Conservation (phyloP, 225 moss, liverwort and hornwort species). For the Marchantia polymorpha region DNA sequence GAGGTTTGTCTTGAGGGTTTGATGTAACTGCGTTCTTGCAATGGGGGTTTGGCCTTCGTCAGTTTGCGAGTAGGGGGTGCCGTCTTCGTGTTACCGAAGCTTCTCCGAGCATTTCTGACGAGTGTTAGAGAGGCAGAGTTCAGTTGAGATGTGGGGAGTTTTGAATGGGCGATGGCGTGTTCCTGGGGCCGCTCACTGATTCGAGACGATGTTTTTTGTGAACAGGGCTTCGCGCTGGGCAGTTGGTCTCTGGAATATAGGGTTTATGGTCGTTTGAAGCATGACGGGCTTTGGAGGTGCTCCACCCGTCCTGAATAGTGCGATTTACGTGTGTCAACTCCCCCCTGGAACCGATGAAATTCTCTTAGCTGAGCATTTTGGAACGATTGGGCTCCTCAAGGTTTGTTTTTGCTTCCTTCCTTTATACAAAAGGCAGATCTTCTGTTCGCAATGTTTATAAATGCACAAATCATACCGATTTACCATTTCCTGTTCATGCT, state of each 20-base stretch:
- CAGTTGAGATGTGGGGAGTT: background rate
- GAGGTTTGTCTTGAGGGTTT: background rate
- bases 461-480: too few relatives aligned
- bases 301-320: constrained; percentile 45
- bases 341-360: constrained; percentile 61
- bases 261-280: constrained; percentile 50
- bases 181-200: background rate
- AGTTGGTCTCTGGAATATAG: constrained; percentile 18
- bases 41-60: background rate
- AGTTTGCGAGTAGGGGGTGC: background rate
- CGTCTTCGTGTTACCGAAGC: background rate
- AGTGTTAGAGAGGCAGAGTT: background rate
- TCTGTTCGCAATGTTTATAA: background rate
- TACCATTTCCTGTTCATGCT: too few relatives aligned
- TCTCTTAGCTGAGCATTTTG: constrained; percentile 66
- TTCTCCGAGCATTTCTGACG: background rate
- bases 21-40: background rate
- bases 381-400: constrained; percentile 65
- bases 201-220: background rate
- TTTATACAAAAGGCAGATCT: background rate
- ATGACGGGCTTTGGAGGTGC: constrained; percentile 60
- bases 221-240: constrained; percentile 21
- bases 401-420: constrained; percentile 20
- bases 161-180: background rate
- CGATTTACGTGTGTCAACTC: constrained; percentile 67